These are phyloP conservation scores for Achlya hypogyna DNA, from an alignment of 352 stramenopile genomes.

Conservation along the genomic window DNA sequence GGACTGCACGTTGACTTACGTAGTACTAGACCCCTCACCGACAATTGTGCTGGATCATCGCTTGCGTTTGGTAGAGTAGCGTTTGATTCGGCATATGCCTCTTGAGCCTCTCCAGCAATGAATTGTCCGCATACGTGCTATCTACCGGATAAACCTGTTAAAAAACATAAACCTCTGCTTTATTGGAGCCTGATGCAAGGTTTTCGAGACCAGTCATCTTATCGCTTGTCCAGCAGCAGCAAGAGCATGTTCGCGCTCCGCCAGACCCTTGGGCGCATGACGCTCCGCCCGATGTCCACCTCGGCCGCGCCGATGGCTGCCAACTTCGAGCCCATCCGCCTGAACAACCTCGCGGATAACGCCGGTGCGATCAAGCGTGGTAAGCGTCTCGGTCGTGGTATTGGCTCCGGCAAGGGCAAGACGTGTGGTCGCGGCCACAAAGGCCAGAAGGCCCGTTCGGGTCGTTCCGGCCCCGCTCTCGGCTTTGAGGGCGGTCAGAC, in stretches of 20 bases:
- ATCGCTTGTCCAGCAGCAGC: not conserved
- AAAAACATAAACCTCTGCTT: not conserved
- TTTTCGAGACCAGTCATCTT: not conserved
- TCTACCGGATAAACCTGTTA: not conserved
- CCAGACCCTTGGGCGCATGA: not conserved
- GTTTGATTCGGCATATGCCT: not conserved
- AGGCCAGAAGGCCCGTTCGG: conserved; percentile 91
- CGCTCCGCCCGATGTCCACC: not conserved
- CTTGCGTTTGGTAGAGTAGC: too few relatives aligned
- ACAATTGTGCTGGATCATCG: too few relatives aligned
- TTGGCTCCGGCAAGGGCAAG: conserved; percentile 90
- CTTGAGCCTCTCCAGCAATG: too few relatives aligned
- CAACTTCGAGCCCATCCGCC: conserved; percentile 31
- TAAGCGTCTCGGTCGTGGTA: conserved; percentile 88
- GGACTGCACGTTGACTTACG: too few relatives aligned
- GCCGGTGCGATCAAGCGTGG: conserved; percentile 78
- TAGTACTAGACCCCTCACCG: too few relatives aligned
- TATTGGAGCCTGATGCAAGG: not conserved
- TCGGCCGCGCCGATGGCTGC: not conserved
- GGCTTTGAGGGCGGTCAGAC: conserved; percentile 98
- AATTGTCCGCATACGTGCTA: not conserved
- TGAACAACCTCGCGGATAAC: conserved; percentile 84
- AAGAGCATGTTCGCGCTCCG: conserved; percentile 2
- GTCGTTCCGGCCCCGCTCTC: conserved; percentile 64
- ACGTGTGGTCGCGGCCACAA: conserved; percentile 96